phyloP scores from a whole-genome alignment of 108 stramenopile genomes.

The Aurantiochytrium sp. region DNA sequence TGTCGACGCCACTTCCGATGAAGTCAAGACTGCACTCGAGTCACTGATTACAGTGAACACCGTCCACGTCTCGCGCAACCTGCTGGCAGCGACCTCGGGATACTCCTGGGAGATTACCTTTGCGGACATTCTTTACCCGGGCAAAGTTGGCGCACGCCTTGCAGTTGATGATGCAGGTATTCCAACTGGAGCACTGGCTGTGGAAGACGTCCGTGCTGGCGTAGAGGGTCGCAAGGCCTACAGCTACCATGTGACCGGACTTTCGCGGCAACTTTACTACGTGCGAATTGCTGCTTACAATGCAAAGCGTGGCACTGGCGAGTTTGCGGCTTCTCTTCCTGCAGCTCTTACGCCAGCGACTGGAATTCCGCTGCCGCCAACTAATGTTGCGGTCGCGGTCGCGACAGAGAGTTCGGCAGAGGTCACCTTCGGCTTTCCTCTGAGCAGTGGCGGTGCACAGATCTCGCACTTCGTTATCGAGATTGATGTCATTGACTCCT shows the following conservation, averaged over 20 bases:
- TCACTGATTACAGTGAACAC: conserved; percentile 46
- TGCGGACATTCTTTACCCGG: neutral
- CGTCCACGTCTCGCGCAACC: conserved; percentile 53
- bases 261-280: neutral
- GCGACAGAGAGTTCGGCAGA: neutral
- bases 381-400: neutral
- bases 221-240: neutral
- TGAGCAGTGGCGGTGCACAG: neutral
- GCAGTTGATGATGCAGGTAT: neutral
- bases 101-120: conserved; percentile 68
- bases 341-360: neutral
- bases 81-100: conserved; percentile 46
- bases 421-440: neutral
- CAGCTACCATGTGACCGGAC: neutral
- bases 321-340: neutral
- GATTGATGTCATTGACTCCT: neutral
- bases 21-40: conserved; percentile 56
- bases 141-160: neutral
- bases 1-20: conserved; percentile 49
- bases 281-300: conserved; percentile 3
- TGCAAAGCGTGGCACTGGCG: neutral
- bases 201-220: neutral
- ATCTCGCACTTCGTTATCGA: neutral
- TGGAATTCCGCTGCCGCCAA: neutral
- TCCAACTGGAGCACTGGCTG: neutral